Conservation (phyloP, 345 rosid genomes). For the Aethionema arabicum region DNA sequence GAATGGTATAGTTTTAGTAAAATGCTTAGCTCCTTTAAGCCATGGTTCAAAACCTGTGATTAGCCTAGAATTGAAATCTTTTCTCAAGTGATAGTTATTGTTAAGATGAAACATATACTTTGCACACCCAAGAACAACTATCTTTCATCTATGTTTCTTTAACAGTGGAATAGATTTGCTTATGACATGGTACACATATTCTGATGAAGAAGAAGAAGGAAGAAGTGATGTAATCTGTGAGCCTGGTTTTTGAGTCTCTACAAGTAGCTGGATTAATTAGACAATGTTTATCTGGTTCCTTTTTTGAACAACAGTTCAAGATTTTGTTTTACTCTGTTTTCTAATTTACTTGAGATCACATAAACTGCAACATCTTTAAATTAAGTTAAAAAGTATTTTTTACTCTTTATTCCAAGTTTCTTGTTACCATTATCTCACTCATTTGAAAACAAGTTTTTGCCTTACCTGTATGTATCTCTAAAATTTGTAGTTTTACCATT, state of each 20-base stretch:
- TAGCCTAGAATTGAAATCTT: background rate
- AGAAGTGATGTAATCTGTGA: background rate
- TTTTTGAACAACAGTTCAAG: constrained; percentile 18
- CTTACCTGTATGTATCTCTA: too few relatives aligned
- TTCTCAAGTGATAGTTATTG: background rate
- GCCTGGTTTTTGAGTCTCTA: constrained; percentile 11
- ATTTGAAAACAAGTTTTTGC: too few relatives aligned
- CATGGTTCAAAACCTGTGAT: background rate
- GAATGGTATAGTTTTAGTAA: background rate
- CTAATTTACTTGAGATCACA: constrained; percentile 1
- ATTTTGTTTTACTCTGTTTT: constrained; percentile 10
- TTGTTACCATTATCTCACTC: too few relatives aligned
- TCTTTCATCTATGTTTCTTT: constrained; percentile 35
- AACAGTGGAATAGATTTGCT: constrained; percentile 67
- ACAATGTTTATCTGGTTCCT: constrained; percentile 6
- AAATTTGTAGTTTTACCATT: too few relatives aligned
- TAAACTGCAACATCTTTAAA: constrained; percentile 17
- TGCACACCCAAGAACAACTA: constrained; percentile 3
- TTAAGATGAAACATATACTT: background rate
- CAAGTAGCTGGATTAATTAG: constrained; percentile 22
- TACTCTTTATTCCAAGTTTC: too few relatives aligned
- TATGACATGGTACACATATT: constrained; percentile 96
- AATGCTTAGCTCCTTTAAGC: background rate
- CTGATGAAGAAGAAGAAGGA: constrained; percentile 41
- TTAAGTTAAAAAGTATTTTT: constrained; percentile 1